phyloP scores from a whole-genome alignment of 2,329 filamentous ascomycete species.

The Fusarium sp. region DNA sequence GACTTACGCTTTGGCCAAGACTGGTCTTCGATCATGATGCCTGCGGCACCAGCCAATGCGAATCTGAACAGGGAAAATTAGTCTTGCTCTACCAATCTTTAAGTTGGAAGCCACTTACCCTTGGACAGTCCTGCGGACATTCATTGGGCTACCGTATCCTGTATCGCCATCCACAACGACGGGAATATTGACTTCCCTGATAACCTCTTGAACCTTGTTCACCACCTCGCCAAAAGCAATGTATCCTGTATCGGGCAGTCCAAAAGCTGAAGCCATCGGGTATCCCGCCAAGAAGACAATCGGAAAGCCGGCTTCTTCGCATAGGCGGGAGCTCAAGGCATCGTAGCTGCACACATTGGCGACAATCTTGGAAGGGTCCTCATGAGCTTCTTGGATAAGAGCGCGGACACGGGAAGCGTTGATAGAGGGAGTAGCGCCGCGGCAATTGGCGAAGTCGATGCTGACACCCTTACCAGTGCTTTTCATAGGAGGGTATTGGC shows the following conservation, averaged over 20 bases:
- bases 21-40: conserved; percentile 59
- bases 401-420: conserved; percentile 53
- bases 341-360: conserved; percentile 58
- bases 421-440: conserved; percentile 52
- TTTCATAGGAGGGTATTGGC: conserved; percentile 5
- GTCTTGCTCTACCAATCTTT: background rate
- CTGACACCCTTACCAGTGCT: conserved; percentile 9
- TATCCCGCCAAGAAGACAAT: conserved; percentile 58
- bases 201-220: conserved; percentile 57
- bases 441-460: conserved; percentile 44
- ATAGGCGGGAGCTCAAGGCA: conserved; percentile 55
- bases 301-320: conserved; percentile 59
- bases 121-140: conserved; percentile 58
- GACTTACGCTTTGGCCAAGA: conserved; percentile 59
- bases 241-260: conserved; percentile 60
- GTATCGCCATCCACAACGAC: conserved; percentile 60
- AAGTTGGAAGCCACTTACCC: conserved; percentile 5
- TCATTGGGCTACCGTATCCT: conserved; percentile 60
- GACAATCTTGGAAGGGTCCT: conserved; percentile 56
- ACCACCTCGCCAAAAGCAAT: conserved; percentile 61
- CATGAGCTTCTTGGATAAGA: conserved; percentile 54
- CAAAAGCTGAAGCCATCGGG: conserved; percentile 53
- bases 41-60: conserved; percentile 54
- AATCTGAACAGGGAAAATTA: conserved; percentile 43
- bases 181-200: conserved; percentile 52